Percentiles rank a stretch among this genome's conserved stretches.
These are phyloP conservation scores for Breynia disticha DNA, from an alignment of 441 rosid genomes.

Conservation along the genomic window DNA sequence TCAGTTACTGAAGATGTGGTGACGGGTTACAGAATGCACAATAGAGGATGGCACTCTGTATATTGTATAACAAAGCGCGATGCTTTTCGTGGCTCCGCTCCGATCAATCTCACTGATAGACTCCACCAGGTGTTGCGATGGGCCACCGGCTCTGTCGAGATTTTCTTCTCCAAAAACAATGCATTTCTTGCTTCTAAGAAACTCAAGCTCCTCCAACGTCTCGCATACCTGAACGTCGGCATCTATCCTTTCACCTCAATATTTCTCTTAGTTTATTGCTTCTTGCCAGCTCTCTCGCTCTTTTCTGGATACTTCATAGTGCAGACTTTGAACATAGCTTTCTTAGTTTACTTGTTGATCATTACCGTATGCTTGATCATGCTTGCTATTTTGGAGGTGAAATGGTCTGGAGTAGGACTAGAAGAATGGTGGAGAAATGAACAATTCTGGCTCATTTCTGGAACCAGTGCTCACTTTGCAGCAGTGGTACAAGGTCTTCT, in stretches of 20 bases:
- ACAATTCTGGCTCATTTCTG: slow-evolving; percentile 64
- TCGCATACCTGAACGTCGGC: slow-evolving; percentile 61
- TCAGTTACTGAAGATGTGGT: slow-evolving; percentile 71
- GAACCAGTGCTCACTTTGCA: slow-evolving; percentile 58
- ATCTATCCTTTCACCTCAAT: slow-evolving; percentile 64
- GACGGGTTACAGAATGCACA: slow-evolving; percentile 70
- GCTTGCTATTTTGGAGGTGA: slow-evolving; percentile 57
- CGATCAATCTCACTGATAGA: slow-evolving; percentile 60
- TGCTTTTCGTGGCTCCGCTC: slow-evolving; percentile 64
- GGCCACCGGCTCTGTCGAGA: slow-evolving; percentile 75
- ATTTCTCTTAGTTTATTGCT: slow-evolving; percentile 60
- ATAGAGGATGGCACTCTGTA: slow-evolving; percentile 70
- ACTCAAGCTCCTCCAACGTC: slow-evolving; percentile 56
- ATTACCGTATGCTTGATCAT: slow-evolving; percentile 41
- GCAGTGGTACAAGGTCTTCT: slow-evolving; percentile 61
- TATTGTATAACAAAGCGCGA: slow-evolving; percentile 66
- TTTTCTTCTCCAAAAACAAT: slow-evolving; percentile 68
- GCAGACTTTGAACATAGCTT: slow-evolving; percentile 32
- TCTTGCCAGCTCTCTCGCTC: slow-evolving; percentile 76
- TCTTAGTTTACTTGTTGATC: slow-evolving; percentile 42
- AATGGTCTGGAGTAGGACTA: slow-evolving; percentile 53
- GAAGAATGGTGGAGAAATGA: slow-evolving; percentile 89
- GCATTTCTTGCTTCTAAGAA: slow-evolving; percentile 38
- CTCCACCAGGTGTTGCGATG: slow-evolving; percentile 67
- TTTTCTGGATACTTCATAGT: slow-evolving; percentile 64